phyloP scores from a whole-genome alignment of 2,329 filamentous ascomycete species.

The Lachnellula suecica region DNA sequence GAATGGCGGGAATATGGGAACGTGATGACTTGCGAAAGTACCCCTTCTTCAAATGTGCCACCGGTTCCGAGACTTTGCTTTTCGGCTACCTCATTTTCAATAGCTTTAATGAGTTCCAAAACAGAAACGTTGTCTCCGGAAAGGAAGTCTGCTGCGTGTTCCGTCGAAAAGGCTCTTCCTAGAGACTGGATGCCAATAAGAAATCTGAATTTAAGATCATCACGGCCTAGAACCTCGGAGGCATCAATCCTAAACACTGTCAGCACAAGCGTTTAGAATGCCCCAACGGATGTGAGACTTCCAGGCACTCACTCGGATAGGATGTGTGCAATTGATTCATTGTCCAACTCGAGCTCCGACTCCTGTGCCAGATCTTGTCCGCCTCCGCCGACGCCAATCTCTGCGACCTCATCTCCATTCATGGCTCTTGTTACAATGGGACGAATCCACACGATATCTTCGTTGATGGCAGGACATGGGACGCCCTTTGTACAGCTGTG shows the following conservation, averaged over 20 bases:
- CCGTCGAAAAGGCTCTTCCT: constrained; percentile 25
- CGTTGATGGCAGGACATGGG: constrained; percentile 51
- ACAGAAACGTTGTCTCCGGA: constrained; percentile 23
- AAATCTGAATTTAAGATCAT: constrained; percentile 30
- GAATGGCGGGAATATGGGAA: constrained; percentile 93
- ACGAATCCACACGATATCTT: constrained; percentile 69
- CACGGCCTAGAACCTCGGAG: constrained; percentile 33
- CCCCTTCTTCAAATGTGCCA: neutral
- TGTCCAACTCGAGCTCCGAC: constrained; percentile 62
- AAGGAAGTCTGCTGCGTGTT: constrained; percentile 17
- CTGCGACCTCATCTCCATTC: constrained; percentile 63
- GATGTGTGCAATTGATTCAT: constrained; percentile 27
- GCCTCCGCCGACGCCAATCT: constrained; percentile 78
- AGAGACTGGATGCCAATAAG: constrained; percentile 19
- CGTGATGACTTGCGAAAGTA: constrained; percentile 38
- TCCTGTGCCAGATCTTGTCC: constrained; percentile 70
- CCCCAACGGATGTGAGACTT: too few species aligned
- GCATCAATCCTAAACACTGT: constrained; percentile 18
- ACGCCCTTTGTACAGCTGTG: constrained; percentile 84
- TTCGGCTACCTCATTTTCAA: constrained; percentile 21
- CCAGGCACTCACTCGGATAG: constrained; percentile 55
- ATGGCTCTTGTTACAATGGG: constrained; percentile 70
- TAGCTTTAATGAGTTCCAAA: constrained; percentile 19
- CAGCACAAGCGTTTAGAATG: too few species aligned
- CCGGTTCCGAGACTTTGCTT: constrained; percentile 1